phyloP scores from a whole-genome alignment of 345 rosid species.

The Cardamine occulta region DNA sequence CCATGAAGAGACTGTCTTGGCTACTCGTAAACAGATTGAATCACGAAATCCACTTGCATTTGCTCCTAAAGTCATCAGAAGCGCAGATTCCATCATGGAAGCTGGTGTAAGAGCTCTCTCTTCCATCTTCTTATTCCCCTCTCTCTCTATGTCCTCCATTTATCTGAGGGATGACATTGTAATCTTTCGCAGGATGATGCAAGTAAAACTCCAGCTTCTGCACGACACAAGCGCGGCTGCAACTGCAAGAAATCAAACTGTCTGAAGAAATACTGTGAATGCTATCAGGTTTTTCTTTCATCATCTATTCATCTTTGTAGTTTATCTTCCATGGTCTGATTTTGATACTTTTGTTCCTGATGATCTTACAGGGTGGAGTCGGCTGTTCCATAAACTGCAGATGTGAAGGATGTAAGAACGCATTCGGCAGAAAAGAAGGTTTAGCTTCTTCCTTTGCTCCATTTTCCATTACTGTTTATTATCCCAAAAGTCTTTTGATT shows the following conservation, averaged over 20 bases:
- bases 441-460: conserved; percentile 42
- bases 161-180: conserved; percentile 9
- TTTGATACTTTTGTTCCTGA: conserved; percentile 22
- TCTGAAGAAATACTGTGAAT: conserved; percentile 97
- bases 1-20: conserved; percentile 89
- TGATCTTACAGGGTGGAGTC: conserved; percentile 74
- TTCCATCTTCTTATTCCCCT: conserved; percentile 8
- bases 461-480: background rate
- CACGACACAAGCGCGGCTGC: conserved; percentile 95
- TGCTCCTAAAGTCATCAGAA: conserved; percentile 94
- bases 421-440: conserved; percentile 91
- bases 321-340: conserved; percentile 37
- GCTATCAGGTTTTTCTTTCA: conserved; percentile 79
- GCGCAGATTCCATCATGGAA: conserved; percentile 64
- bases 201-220: conserved; percentile 92
- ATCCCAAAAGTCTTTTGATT: conserved; percentile 4
- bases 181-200: conserved; percentile 64
- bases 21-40: conserved; percentile 94
- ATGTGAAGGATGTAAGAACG: conserved; percentile 95
- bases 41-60: conserved; percentile 97
- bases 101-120: conserved; percentile 56
- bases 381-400: conserved; percentile 95
- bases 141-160: conserved; percentile 13
- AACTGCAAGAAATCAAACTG: conserved; percentile 97
- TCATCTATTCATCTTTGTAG: conserved; percentile 1